A percentile compares a stretch with the other conserved stretches of the same genome.
These are phyloP conservation scores for Lepidium africanum DNA, from an alignment of 345 rosid genomes.

Conservation along the genomic window DNA sequence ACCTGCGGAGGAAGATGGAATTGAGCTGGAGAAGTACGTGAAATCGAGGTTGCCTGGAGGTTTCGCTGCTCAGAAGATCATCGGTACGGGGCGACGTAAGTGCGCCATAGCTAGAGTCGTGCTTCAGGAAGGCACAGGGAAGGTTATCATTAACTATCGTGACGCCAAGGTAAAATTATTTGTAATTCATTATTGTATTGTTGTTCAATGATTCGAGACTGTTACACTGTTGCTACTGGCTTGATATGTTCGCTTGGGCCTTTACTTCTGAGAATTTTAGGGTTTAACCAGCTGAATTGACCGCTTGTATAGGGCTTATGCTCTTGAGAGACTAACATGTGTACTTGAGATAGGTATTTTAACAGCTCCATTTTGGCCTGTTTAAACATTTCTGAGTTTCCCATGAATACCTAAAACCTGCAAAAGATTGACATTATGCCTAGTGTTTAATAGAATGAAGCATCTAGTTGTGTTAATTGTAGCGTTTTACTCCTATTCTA, in stretches of 20 bases:
- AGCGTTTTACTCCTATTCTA: neutral
- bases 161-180: slow-evolving; percentile 55
- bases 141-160: slow-evolving; percentile 77
- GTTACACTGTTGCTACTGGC: neutral
- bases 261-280: neutral
- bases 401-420: neutral
- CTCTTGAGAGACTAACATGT: neutral
- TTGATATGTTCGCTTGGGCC: neutral
- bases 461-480: neutral
- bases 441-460: neutral
- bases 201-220: neutral
- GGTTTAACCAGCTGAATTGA: neutral
- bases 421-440: neutral
- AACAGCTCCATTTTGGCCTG: neutral
- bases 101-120: slow-evolving; percentile 90
- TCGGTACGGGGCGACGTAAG: slow-evolving; percentile 90
- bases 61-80: slow-evolving; percentile 76
- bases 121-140: slow-evolving; percentile 88
- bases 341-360: neutral
- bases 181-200: neutral
- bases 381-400: neutral
- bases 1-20: slow-evolving; percentile 31
- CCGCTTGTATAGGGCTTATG: neutral
- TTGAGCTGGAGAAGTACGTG: slow-evolving; percentile 60
- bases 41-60: slow-evolving; percentile 92